Evolutionary conservation across 176 grass and related monocot genomes (phyloP).

Genomic region (Tillandsia fasciculata): DNA sequence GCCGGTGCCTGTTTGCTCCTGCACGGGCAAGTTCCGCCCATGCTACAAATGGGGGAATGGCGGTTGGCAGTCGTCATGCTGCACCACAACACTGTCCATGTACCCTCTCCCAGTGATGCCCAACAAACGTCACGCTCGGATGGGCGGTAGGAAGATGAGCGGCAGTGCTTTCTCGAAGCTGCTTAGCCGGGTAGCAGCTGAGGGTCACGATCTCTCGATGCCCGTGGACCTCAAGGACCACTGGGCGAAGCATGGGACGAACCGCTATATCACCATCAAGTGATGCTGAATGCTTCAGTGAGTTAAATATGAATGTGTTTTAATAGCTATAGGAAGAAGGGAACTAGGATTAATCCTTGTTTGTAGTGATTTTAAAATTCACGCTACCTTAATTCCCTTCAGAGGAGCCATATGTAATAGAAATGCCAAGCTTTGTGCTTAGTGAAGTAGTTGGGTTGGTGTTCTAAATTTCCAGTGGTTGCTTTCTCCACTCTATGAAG

Average conservation of each 20-base stretch:
- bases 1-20: conserved; percentile 64
- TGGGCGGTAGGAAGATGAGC: conserved; percentile 91
- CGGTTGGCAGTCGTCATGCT: conserved; percentile 88
- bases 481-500: no score
- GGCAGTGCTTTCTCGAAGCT: conserved; percentile 71
- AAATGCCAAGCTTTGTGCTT: not conserved
- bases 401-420: not conserved
- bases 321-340: not conserved
- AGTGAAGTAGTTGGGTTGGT: not conserved
- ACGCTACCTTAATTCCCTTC: not conserved
- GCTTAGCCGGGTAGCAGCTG: conserved; percentile 72
- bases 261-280: conserved; percentile 84
- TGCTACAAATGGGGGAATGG: conserved; percentile 93
- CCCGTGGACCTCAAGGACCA: conserved; percentile 82
- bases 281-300: conserved; percentile 12
- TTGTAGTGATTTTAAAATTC: not conserved
- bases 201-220: conserved; percentile 64
- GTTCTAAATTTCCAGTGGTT: not conserved
- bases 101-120: conserved; percentile 71
- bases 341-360: not conserved
- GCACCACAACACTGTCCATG: conserved; percentile 77
- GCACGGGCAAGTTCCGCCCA: conserved; percentile 47
- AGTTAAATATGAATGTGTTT: not conserved
- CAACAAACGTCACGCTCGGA: conserved; percentile 77
- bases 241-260: conserved; percentile 92